Base-by-base conservation (phyloP, 2,329 filamentous ascomycete species). In the Nemania sp. region DNA sequence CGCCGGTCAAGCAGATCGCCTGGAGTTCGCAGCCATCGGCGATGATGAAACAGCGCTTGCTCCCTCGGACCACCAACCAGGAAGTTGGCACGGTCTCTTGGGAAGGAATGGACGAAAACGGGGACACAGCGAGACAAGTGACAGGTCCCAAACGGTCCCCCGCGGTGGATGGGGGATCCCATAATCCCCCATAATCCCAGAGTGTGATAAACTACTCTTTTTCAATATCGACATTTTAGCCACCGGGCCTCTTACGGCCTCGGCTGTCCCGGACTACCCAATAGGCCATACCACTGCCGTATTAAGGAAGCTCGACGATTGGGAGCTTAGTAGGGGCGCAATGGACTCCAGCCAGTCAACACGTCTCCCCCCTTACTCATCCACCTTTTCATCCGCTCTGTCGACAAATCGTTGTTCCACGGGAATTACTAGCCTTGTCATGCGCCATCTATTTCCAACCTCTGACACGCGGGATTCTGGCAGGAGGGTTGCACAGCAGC, bases 1-100 rank as follows among this genome's bases (percentile, higher is more conserved):
- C 66, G 67, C 62, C 58, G 59, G 57, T 54, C 62, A 60, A 65
- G 66, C 55, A 64, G 65, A 69, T 69, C 65, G 56, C 60, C 62
- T 60, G 47, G 58, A 65, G 54, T 56, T 65, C 59, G 64, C 63
- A 62, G 54, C 49, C 54, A 59, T 59, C 55, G 48, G 48, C 62
- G 65, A 62, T 62, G 62, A 64, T 68, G 68, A 69, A 71, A 71
- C 68, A 54, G 57, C 63, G 64, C 64, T 70, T 59, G 65, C 60
- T 64, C 48, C 59, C 52, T 40, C 61, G 57, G 57, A 65, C 62
- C 63, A 58, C 62, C 56, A 58, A 65, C 64, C 59, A 63, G 62
- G 57, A 37, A 61, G 18, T 55, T 49, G 59, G 60, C 52, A 52
- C 53, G 17, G 51, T 25, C 35, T 39, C 32, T 35, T 56, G 57